Base-by-base conservation (phyloP, 2,329 filamentous ascomycete species). In the Trichoderma citrinoviride region DNA sequence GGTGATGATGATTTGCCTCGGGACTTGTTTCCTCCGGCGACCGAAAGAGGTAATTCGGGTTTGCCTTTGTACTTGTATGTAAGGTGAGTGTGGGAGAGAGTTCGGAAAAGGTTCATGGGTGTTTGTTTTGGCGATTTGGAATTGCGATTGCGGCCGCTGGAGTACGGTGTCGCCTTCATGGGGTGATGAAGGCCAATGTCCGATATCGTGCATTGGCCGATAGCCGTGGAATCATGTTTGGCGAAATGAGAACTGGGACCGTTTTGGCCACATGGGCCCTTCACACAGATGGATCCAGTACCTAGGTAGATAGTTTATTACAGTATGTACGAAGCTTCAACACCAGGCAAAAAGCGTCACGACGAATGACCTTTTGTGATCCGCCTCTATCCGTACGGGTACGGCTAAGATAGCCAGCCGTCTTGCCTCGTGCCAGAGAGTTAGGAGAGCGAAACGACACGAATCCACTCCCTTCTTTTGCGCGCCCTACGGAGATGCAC, bases 21-120 rank as follows among this genome's bases (percentile, higher is more conserved):
- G 56, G 46, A 40, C 44, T 46, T 46, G 41, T 57, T 57, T 57
- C 23, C 41, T 46, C 54, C 54, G 54, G 41, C n/a, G 40, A 21
- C 56, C 56, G 1, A 40, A 50, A 60, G 4, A 23, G 56, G 56
- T 49, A 60, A 60, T 60, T 60, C 40, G 15, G 55, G n/a, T n/a
- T 8, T 10, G 33, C 33, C 33, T 53, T 27, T 41, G 55, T 25
- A 33, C 55, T 46, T 57, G 41, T 57, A 46, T 46, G 1, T 49
- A 60, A 40, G 4, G 46, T 41, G 56, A 60, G 49, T 47, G 47
- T 58, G 37, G 8, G 7, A 29, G 27, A 29, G 41, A 37, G 21
- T n/a, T 25, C 19, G 29, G n/a, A 14, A 58, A 25, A 58, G 17
- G 43, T 27, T 27, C 29, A 21, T 27, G 7, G n/a, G 33, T n/a